Evolutionary conservation across 306 rosid genomes (phyloP).

Genomic region (Dalbergia oliveri): DNA sequence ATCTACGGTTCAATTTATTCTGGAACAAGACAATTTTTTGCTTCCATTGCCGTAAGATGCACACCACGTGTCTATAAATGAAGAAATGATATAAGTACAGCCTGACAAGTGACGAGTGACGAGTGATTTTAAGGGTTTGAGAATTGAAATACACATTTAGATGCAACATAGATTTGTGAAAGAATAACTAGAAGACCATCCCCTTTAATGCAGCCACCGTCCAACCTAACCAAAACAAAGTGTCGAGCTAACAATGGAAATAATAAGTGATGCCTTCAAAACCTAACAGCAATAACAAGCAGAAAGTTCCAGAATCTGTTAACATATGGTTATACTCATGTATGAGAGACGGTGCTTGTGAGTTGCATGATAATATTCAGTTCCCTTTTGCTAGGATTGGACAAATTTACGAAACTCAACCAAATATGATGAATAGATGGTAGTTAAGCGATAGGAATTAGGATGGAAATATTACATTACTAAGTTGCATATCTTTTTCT

Average conservation of each 20-base stretch:
- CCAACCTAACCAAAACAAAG: constrained; percentile 21
- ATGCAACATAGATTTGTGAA: not conserved
- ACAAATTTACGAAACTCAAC: constrained; percentile 26
- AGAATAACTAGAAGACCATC: not conserved
- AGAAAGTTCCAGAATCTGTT: constrained; percentile 8
- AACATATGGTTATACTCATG: not conserved
- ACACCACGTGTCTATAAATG: not conserved
- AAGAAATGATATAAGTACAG: not conserved
- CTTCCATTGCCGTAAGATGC: not conserved
- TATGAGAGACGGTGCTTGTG: not conserved
- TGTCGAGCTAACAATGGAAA: not conserved
- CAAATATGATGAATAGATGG: constrained; percentile 19
- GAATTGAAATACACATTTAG: not conserved
- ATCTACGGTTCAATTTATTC: constrained; percentile 12
- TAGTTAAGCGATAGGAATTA: constrained; percentile 23
- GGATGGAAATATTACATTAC: constrained; percentile 62
- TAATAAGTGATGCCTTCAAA: constrained; percentile 3
- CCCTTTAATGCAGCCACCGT: not conserved
- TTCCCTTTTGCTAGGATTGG: constrained; percentile 11
- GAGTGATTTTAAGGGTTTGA: constrained; percentile 8
- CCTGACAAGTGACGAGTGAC: not conserved
- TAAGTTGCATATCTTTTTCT: constrained; percentile 82
- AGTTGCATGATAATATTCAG: constrained; percentile 26
- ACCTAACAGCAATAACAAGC: constrained; percentile 1
- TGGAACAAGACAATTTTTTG: not conserved